Percentiles rank a stretch among this genome's conserved stretches.
Evolutionary conservation across 1,284 basidiomycete genomes (phyloP).

Genomic region (Trichosporon faecale): DNA sequence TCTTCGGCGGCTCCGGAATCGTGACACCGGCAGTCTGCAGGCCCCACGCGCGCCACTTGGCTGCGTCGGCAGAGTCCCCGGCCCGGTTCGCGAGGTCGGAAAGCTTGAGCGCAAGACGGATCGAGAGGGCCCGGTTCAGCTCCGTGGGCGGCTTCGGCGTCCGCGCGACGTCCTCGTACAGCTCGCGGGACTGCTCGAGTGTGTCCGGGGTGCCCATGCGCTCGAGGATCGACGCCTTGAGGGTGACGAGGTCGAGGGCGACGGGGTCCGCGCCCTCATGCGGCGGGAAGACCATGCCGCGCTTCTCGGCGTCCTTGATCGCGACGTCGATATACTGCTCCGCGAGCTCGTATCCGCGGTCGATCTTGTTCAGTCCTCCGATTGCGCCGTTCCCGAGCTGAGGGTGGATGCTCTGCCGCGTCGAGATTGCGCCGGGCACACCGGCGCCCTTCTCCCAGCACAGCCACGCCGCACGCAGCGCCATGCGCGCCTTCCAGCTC

Average conservation of each 20-base stretch:
- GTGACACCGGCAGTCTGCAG: conserved; percentile 30
- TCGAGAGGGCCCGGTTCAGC: conserved; percentile 27
- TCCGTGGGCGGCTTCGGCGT: conserved; percentile 13
- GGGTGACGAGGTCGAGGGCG: conserved; percentile 60
- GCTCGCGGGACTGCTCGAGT: conserved; percentile 60
- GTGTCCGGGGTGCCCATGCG: conserved; percentile 62
- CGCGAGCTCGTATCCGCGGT: conserved; percentile 48
- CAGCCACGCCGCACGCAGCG: conserved; percentile 72
- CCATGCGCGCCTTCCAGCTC: conserved; percentile 64
- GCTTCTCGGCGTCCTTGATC: conserved; percentile 34
- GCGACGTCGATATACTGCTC: conserved; percentile 47
- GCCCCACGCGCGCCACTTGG: conserved; percentile 49
- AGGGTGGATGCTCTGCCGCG: conserved; percentile 27
- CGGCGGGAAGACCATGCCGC: conserved; percentile 44
- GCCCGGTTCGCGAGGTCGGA: conserved; percentile 41
- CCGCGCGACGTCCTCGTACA: conserved; percentile 58
- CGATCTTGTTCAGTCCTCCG: conserved; percentile 32
- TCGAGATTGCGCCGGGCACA: conserved; percentile 40
- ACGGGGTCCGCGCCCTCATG: conserved; percentile 25
- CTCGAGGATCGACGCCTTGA: conserved; percentile 66
- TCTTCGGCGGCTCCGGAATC: not conserved
- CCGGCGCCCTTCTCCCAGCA: conserved; percentile 68
- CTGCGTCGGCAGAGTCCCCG: conserved; percentile 35
- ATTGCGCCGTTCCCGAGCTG: conserved; percentile 37
- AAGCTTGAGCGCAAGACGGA: conserved; percentile 47